These are phyloP conservation scores for Trichoderma sp. DNA, from an alignment of 2,329 filamentous ascomycete species.

Conservation along the genomic window DNA sequence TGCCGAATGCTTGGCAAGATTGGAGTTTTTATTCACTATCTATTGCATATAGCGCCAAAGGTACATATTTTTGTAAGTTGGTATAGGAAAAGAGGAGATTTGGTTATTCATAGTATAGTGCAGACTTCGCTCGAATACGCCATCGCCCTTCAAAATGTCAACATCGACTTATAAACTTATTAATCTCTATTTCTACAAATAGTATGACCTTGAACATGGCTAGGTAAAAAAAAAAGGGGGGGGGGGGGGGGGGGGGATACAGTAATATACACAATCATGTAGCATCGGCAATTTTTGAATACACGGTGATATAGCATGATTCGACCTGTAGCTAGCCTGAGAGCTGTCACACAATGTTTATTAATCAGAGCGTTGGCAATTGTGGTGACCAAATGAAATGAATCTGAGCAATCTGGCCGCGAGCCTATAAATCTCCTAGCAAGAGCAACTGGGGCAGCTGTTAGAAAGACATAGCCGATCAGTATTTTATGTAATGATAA, in stretches of 20 bases:
- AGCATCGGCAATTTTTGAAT: too few species aligned
- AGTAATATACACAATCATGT: background rate
- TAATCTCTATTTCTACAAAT: background rate
- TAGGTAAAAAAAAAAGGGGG: background rate
- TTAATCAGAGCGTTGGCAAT: background rate
- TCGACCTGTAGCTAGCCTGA: background rate
- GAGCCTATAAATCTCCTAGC: background rate
- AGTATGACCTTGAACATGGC: background rate
- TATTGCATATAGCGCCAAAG: background rate
- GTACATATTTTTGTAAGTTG: background rate
- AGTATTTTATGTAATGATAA: background rate
- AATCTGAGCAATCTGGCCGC: background rate
- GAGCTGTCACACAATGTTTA: background rate
- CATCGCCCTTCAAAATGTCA: background rate
- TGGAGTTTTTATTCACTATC: background rate
- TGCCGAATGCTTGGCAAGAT: background rate
- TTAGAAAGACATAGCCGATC: background rate
- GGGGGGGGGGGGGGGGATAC: too few species aligned
- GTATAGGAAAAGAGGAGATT: background rate
- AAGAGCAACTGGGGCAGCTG: background rate
- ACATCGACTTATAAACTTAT: background rate
- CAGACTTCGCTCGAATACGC: background rate
- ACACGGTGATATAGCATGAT: background rate
- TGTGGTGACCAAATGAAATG: background rate
- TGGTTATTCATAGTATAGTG: too few species aligned